Percentiles rank a stretch among this genome's conserved stretches.
phyloP scores from a whole-genome alignment of 441 rosid species.

The Syzygium malaccense region DNA sequence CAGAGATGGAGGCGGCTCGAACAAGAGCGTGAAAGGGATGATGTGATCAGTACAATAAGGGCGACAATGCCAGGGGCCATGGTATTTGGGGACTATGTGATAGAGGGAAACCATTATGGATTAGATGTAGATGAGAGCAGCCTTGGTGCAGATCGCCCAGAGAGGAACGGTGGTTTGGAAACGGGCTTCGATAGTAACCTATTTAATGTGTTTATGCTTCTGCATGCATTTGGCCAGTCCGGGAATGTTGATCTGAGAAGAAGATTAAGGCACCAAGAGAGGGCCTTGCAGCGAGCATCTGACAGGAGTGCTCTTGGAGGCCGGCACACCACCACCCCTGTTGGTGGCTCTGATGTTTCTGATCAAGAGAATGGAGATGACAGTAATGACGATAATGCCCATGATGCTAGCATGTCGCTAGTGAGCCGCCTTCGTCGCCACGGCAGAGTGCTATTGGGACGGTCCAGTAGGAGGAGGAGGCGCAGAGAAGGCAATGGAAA shows the following conservation, averaged over 20 bases:
- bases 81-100: constrained; percentile 82
- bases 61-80: constrained; percentile 85
- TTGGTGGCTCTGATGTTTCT: constrained; percentile 23
- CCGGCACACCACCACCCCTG: constrained; percentile 9
- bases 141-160: constrained; percentile 16
- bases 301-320: constrained; percentile 24
- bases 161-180: constrained; percentile 29
- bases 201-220: constrained; percentile 50
- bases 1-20: constrained; percentile 89
- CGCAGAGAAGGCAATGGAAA: constrained; percentile 42
- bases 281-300: constrained; percentile 9
- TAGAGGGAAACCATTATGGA: constrained; percentile 50
- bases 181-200: constrained; percentile 46
- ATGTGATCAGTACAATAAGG: constrained; percentile 78
- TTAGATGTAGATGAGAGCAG: constrained; percentile 32
- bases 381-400: constrained; percentile 9
- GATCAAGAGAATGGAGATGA: constrained; percentile 34
- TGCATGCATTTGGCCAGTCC: constrained; percentile 62
- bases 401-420: constrained; percentile 34
- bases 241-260: constrained; percentile 37
- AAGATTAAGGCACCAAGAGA: constrained; percentile 29
- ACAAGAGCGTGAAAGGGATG: constrained; percentile 63
- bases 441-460: constrained; percentile 49
- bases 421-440: constrained; percentile 59
- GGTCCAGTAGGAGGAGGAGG: constrained; percentile 72